A percentile compares a stretch with the other conserved stretches of the same genome.
These are phyloP conservation scores for Mycothermus thermophilus DNA, from an alignment of 495 filamentous ascomycete genomes.

Conservation along the genomic window DNA sequence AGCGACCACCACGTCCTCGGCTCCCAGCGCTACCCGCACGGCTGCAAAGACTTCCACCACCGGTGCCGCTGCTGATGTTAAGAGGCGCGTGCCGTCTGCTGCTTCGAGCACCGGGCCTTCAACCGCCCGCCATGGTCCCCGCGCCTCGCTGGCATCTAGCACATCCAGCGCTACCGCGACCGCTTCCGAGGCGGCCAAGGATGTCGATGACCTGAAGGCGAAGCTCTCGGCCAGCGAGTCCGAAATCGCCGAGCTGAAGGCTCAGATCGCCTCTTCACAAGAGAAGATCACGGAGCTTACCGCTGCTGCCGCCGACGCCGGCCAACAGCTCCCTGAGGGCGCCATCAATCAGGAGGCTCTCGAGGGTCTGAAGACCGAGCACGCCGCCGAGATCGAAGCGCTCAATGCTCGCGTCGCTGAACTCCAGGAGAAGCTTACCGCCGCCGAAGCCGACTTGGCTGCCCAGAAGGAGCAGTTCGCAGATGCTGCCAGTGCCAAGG, in stretches of 20 bases:
- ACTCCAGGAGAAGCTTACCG: slow-evolving; percentile 28
- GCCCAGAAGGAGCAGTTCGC: slow-evolving; percentile 23
- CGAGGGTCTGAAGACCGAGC: slow-evolving; percentile 31
- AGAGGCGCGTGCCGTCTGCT: slow-evolving; percentile 35
- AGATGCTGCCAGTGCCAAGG: slow-evolving; percentile 23
- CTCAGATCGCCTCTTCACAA: slow-evolving; percentile 32
- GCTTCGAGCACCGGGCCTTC: slow-evolving; percentile 4
- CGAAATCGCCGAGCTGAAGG: slow-evolving; percentile 36
- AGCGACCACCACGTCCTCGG: slow-evolving; percentile 10
- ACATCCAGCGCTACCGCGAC: slow-evolving; percentile 19
- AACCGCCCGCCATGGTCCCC: slow-evolving; percentile 20
- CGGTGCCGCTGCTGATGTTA: slow-evolving; percentile 29
- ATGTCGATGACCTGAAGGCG: slow-evolving; percentile 37
- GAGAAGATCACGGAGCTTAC: slow-evolving; percentile 30
- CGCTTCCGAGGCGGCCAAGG: slow-evolving; percentile 29
- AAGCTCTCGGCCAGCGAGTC: slow-evolving; percentile 33
- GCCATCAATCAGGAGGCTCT: slow-evolving; percentile 26
- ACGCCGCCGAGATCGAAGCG: slow-evolving; percentile 32
- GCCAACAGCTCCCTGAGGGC: slow-evolving; percentile 4
- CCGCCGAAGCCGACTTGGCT: slow-evolving; percentile 26
- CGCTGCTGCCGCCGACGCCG: slow-evolving; percentile 20
- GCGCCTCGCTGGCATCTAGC: slow-evolving; percentile 25
- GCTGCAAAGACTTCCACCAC: slow-evolving; percentile 20
- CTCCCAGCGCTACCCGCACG: slow-evolving; percentile 18
- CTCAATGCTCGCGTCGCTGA: slow-evolving; percentile 28